Conservation (phyloP, 2,329 filamentous ascomycete genomes). For the Ceratocystis ficicola region DNA sequence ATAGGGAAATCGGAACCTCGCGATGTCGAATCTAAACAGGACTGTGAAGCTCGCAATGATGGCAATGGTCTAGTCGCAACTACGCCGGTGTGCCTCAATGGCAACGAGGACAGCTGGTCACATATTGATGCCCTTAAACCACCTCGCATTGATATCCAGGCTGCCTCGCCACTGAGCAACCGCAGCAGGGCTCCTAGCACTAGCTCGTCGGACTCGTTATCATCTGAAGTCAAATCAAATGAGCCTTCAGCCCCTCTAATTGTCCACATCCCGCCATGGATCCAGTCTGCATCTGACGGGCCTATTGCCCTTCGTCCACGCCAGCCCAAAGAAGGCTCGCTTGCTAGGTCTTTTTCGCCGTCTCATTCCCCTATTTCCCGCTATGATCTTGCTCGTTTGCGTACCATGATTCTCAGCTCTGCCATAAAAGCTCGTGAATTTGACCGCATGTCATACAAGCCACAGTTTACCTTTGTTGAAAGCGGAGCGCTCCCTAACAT, state of each 20-base stretch:
- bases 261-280: slow-evolving; percentile 8
- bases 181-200: slow-evolving; percentile 9
- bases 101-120: slow-evolving; percentile 32
- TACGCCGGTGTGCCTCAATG: slow-evolving; percentile 27
- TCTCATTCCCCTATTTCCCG: slow-evolving; percentile 38
- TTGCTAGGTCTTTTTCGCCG: neutral
- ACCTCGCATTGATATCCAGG: slow-evolving; percentile 37
- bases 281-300: slow-evolving; percentile 21
- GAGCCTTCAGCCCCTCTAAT: neutral
- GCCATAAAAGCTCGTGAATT: slow-evolving; percentile 87
- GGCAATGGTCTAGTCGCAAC: neutral
- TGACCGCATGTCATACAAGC: slow-evolving; percentile 47
- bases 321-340: slow-evolving; percentile 3
- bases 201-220: slow-evolving; percentile 25
- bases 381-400: slow-evolving; percentile 69
- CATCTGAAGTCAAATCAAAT: slow-evolving; percentile 32
- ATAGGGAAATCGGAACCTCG: neutral
- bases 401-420: slow-evolving; percentile 63
- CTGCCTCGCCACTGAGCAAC: slow-evolving; percentile 29
- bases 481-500: slow-evolving; percentile 18
- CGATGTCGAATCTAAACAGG: neutral
- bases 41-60: neutral
- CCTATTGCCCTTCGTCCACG: slow-evolving; percentile 24
- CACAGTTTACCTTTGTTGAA: slow-evolving; percentile 31
- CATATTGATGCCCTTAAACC: slow-evolving; percentile 40